These are phyloP conservation scores for Laguncularia racemosa DNA, from an alignment of 345 rosid genomes.

Conservation along the genomic window DNA sequence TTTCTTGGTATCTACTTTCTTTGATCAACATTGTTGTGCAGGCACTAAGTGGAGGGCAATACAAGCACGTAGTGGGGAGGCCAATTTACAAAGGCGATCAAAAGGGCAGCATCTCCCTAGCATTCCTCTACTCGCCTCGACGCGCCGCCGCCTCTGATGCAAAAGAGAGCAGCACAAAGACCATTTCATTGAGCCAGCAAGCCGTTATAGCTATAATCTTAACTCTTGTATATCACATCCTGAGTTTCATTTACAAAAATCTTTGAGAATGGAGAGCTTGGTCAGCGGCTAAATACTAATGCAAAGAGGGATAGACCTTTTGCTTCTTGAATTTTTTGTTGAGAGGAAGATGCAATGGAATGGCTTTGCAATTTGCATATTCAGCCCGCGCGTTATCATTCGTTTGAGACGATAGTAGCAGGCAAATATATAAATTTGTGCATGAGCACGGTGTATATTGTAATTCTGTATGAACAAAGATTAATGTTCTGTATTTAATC, in stretches of 20 bases:
- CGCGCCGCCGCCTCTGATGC: not conserved
- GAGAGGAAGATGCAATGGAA: too few relatives aligned
- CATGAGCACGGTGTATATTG: too few relatives aligned
- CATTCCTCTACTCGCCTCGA: constrained; percentile 37
- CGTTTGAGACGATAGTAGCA: too few relatives aligned
- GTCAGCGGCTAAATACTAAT: too few relatives aligned
- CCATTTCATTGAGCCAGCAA: constrained; percentile 59
- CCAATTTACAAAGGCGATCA: constrained; percentile 31
- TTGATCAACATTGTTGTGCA: constrained; percentile 3
- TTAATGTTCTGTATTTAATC: not conserved
- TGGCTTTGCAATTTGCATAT: too few relatives aligned
- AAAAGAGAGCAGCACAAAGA: constrained; percentile 12
- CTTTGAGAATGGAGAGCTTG: constrained; percentile 9
- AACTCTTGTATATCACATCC: constrained; percentile 43
- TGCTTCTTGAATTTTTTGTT: too few relatives aligned
- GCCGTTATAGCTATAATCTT: constrained; percentile 36
- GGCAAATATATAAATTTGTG: too few relatives aligned
- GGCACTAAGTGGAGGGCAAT: constrained; percentile 44
- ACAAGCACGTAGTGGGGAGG: constrained; percentile 62
- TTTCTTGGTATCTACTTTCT: not conserved
- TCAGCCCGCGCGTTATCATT: too few relatives aligned
- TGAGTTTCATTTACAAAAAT: constrained; percentile 23
- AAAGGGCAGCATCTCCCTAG: constrained; percentile 47
- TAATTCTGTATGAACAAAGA: not conserved
- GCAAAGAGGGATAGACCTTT: too few relatives aligned